These are phyloP conservation scores for Vinca minor DNA, from an alignment of 257 asterid species.

Conservation along the genomic window DNA sequence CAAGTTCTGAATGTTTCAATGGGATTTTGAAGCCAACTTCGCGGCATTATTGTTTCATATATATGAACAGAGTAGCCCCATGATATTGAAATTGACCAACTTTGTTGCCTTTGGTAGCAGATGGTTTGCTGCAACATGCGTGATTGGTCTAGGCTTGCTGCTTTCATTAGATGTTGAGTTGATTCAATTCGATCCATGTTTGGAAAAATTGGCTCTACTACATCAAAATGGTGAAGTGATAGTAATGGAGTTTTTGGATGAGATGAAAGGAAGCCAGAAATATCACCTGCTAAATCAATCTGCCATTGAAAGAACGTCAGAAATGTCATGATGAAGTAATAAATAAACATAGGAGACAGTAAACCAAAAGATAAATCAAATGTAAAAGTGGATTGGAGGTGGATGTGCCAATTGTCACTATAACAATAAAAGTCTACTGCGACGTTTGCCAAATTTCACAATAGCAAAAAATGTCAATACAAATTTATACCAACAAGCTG, in stretches of 20 bases:
- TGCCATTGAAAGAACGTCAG: too few species aligned
- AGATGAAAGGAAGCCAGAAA: slow-evolving; percentile 46
- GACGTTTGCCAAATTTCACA: too few species aligned
- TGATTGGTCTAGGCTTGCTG: slow-evolving; percentile 31
- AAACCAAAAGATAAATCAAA: too few species aligned
- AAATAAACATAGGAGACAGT: too few species aligned
- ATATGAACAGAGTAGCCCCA: slow-evolving; percentile 40
- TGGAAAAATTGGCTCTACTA: slow-evolving; percentile 34
- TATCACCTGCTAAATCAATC: slow-evolving; percentile 3
- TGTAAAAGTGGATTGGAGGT: too few species aligned
- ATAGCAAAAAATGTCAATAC: too few species aligned
- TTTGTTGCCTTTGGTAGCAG: slow-evolving; percentile 31
- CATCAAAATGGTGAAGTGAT: slow-evolving; percentile 11
- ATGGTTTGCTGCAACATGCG: slow-evolving; percentile 39
- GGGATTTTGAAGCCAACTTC: slow-evolving; percentile 27
- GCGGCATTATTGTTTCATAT: slow-evolving; percentile 23
- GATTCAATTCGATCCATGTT: slow-evolving; percentile 19
- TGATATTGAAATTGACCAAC: slow-evolving; percentile 54
- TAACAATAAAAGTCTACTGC: too few species aligned
- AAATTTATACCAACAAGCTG: too few species aligned
- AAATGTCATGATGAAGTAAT: too few species aligned
- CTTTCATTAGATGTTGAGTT: slow-evolving; percentile 25
- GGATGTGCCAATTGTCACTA: too few species aligned
- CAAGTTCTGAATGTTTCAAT: slow-evolving; percentile 32
- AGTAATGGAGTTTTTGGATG: neutral